Percentiles rank a stretch among this genome's conserved stretches.
These are phyloP conservation scores for Gossypium stocksii DNA, from an alignment of 345 rosid species.

Conservation along the genomic window DNA sequence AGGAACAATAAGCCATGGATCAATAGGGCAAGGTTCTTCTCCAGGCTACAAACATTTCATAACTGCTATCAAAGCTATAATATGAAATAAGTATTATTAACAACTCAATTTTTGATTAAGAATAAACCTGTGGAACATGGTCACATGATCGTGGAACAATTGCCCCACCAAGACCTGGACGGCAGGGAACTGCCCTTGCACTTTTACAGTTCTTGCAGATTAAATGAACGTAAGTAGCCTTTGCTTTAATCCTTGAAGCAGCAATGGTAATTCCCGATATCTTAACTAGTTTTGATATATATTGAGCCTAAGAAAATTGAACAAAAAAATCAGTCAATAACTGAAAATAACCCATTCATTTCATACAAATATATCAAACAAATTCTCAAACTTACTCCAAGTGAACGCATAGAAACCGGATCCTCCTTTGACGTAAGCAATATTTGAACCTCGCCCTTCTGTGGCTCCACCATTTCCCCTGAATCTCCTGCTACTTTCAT, in stretches of 20 bases:
- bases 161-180: conserved; percentile 97
- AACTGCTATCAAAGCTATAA: conserved; percentile 4
- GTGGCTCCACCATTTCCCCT: conserved; percentile 83
- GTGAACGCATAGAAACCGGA: conserved; percentile 71
- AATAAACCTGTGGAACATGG: conserved; percentile 78
- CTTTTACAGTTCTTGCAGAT: conserved; percentile 86
- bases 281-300: conserved; percentile 78
- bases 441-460: conserved; percentile 62
- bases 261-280: conserved; percentile 90
- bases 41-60: conserved; percentile 49
- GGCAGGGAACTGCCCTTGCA: conserved; percentile 69
- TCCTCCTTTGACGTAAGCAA: conserved; percentile 81
- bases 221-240: conserved; percentile 80
- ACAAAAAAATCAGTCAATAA: background rate
- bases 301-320: conserved; percentile 52
- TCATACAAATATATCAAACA: background rate
- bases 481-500: conserved; percentile 68
- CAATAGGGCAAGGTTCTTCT: conserved; percentile 93
- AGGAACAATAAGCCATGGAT: conserved; percentile 74
- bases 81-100: background rate
- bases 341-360: background rate
- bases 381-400: conserved; percentile 56
- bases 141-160: conserved; percentile 93
- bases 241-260: conserved; percentile 95
- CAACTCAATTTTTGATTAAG: background rate